phyloP scores from a whole-genome alignment of 2,329 filamentous ascomycete species.

The Microdochium bolleyi region DNA sequence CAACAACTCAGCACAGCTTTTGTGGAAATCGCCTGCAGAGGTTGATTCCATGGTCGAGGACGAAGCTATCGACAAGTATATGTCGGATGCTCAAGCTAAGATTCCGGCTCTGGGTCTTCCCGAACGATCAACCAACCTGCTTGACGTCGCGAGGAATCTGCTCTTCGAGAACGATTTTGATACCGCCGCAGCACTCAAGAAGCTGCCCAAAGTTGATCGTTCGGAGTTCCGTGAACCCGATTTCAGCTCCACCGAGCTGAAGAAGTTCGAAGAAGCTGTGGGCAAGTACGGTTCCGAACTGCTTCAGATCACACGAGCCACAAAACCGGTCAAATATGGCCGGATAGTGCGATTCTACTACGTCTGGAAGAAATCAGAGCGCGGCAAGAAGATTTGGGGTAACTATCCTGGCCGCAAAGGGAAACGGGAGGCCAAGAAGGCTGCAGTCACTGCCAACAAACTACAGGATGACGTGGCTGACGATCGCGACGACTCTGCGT shows the following conservation, averaged over 20 bases:
- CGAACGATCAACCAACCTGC: conserved; percentile 72
- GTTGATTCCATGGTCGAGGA: conserved; percentile 36
- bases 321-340: conserved; percentile 72
- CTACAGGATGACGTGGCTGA: conserved; percentile 89
- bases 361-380: conserved; percentile 91
- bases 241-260: conserved; percentile 67
- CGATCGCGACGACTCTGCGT: conserved; percentile 89
- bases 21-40: conserved; percentile 69
- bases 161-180: conserved; percentile 69
- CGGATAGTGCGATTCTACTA: conserved; percentile 92
- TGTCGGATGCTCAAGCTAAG: conserved; percentile 58
- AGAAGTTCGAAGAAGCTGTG: conserved; percentile 88
- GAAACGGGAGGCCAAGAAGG: conserved; percentile 76
- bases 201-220: conserved; percentile 60
- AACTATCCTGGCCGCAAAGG: conserved; percentile 81
- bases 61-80: conserved; percentile 66
- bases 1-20: conserved; percentile 63
- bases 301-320: conserved; percentile 72
- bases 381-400: conserved; percentile 83
- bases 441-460: conserved; percentile 63
- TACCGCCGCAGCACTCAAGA: conserved; percentile 59
- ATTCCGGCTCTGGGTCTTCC: conserved; percentile 60
- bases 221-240: conserved; percentile 78
- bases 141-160: conserved; percentile 73
- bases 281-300: conserved; percentile 87